phyloP scores from a whole-genome alignment of 495 filamentous ascomycete genomes.

The Aspergillus sparsus region DNA sequence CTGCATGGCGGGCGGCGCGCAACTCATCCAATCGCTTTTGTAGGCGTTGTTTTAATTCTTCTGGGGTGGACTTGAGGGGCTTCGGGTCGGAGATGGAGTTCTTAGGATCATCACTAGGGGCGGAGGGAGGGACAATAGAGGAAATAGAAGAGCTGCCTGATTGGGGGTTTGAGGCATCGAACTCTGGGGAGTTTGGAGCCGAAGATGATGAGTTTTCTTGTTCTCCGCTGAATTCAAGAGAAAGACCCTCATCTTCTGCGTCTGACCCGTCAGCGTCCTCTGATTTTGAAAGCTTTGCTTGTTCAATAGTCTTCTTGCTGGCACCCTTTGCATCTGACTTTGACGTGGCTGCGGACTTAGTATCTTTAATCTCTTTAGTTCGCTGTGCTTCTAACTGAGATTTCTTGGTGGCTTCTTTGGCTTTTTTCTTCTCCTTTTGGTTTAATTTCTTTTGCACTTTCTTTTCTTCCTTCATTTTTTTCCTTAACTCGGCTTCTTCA shows the following conservation, averaged over 20 bases:
- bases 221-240: conserved; percentile 43
- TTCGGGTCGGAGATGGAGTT: conserved; percentile 39
- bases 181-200: conserved; percentile 60
- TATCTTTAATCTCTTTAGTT: conserved; percentile 24
- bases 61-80: conserved; percentile 57
- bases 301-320: conserved; percentile 35
- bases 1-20: conserved; percentile 77
- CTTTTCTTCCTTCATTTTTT: conserved; percentile 48
- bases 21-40: conserved; percentile 79
- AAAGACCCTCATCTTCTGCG: conserved; percentile 44
- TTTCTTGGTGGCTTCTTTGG: conserved; percentile 47
- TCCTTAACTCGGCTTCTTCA: conserved; percentile 43
- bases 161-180: conserved; percentile 59
- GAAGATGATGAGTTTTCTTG: conserved; percentile 52
- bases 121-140: conserved; percentile 61
- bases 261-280: conserved; percentile 38
- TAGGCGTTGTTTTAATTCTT: conserved; percentile 71
- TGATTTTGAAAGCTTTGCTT: conserved; percentile 17
- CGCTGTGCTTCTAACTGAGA: conserved; percentile 47
- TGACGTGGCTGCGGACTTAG: conserved; percentile 18
- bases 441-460: conserved; percentile 52
- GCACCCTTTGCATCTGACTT: conserved; percentile 25
- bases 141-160: conserved; percentile 74
- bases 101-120: conserved; percentile 34
- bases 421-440: conserved; percentile 52